These are phyloP conservation scores for Coelastrella sp. DNA, from an alignment of 139 green algal species.

Conservation along the genomic window DNA sequence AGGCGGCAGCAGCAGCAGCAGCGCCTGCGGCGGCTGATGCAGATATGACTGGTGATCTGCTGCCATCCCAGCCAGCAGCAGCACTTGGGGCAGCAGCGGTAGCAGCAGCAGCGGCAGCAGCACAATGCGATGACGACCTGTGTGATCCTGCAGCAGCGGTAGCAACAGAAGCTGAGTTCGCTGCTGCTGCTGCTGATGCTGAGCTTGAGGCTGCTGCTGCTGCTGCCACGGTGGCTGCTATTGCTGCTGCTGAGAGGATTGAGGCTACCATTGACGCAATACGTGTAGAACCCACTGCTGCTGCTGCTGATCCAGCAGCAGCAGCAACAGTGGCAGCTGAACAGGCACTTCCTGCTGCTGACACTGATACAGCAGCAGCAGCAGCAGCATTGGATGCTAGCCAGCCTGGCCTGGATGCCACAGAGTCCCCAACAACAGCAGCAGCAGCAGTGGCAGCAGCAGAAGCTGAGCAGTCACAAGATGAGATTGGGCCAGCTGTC, in stretches of 20 bases:
- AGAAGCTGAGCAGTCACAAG: not conserved
- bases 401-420: too few species aligned
- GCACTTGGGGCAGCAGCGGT: not conserved
- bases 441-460: slow-evolving; percentile 17
- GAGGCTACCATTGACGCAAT: not conserved
- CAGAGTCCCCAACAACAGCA: not conserved
- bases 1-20: not conserved
- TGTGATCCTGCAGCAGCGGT: not conserved
- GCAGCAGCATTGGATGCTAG: not conserved
- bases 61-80: not conserved
- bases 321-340: not conserved
- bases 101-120: not conserved
- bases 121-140: not conserved
- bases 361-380: not conserved
- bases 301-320: not conserved
- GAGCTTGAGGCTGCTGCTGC: not conserved
- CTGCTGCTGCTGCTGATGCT: not conserved
- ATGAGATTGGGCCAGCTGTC: not conserved
- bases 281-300: not conserved
- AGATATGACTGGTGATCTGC: too few species aligned
- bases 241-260: not conserved
- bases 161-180: not conserved
- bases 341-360: not conserved
- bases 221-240: slow-evolving; percentile 1
- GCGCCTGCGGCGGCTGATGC: not conserved